phyloP scores from a whole-genome alignment of 2,329 filamentous ascomycete species.

The Elsinoe batatas region DNA sequence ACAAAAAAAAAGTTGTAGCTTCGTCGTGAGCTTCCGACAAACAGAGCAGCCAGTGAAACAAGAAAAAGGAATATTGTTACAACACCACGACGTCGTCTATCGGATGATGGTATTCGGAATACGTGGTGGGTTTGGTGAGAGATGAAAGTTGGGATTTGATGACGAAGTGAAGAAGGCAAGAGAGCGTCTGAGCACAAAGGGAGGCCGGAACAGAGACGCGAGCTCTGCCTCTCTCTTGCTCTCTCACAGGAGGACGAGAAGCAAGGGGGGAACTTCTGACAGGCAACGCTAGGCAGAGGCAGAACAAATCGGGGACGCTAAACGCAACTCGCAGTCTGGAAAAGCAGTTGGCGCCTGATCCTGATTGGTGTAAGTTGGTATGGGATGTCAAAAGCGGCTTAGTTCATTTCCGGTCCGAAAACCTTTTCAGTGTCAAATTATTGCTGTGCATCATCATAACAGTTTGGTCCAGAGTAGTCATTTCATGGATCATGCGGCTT shows the following conservation, averaged over 20 bases:
- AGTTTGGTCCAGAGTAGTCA: no score
- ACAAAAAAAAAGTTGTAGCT: constrained; percentile 10
- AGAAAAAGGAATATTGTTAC: not conserved
- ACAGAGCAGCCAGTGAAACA: not conserved
- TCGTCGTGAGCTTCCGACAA: not conserved
- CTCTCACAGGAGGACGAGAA: not conserved
- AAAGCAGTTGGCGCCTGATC: not conserved
- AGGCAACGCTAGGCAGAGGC: constrained; percentile 8
- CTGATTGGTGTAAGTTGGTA: not conserved
- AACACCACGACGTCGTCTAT: not conserved
- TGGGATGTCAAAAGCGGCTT: not conserved
- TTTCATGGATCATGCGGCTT: no score
- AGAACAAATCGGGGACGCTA: constrained; percentile 5
- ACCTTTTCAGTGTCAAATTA: not conserved
- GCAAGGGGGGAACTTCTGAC: not conserved
- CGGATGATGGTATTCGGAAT: not conserved
- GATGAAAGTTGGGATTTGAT: constrained; percentile 5
- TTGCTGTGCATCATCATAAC: constrained; percentile 4
- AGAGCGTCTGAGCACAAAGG: constrained; percentile 4
- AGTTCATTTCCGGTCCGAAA: not conserved
- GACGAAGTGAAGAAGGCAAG: not conserved
- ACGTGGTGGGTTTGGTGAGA: not conserved
- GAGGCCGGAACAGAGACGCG: not conserved
- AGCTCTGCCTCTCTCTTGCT: not conserved
- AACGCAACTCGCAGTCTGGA: not conserved